Evolutionary conservation across 179 eudicot species (phyloP).

Genomic region (Vitellaria paradoxa): DNA sequence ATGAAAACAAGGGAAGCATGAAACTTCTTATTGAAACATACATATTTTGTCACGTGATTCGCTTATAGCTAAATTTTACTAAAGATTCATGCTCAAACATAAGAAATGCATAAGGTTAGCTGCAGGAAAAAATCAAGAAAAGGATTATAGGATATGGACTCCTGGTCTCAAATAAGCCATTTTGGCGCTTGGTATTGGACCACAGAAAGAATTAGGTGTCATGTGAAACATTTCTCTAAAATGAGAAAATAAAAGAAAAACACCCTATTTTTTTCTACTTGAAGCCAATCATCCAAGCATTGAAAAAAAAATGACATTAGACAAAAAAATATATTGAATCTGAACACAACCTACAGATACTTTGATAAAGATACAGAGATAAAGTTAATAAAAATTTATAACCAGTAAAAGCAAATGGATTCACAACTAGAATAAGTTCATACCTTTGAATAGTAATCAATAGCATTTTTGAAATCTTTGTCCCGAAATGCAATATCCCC

Average conservation of each 20-base stretch:
- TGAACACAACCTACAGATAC: neutral
- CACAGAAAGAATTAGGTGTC: neutral
- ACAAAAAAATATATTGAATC: neutral
- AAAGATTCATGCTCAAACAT: too few species aligned
- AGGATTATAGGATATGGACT: too few species aligned
- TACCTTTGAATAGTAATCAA: constrained; percentile 92
- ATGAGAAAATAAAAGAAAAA: neutral
- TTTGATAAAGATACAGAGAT: neutral
- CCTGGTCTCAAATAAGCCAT: too few species aligned
- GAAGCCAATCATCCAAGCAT: neutral
- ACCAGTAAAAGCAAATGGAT: neutral
- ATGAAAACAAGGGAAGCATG: neutral
- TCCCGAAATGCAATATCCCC: constrained; percentile 95
- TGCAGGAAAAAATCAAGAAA: too few species aligned
- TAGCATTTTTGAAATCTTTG: constrained; percentile 80
- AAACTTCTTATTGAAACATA: neutral
- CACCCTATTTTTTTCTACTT: too few species aligned
- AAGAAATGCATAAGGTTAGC: too few species aligned
- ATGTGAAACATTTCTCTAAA: neutral
- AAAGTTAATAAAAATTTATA: neutral
- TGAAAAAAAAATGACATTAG: neutral
- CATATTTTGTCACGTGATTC: neutral
- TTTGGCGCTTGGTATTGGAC: neutral
- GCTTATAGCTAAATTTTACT: too few species aligned
- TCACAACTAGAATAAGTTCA: constrained; percentile 10